A percentile compares a stretch with the other conserved stretches of the same genome.
phyloP scores from a whole-genome alignment of 441 rosid genomes.

The Cnidoscolus chayamansa region DNA sequence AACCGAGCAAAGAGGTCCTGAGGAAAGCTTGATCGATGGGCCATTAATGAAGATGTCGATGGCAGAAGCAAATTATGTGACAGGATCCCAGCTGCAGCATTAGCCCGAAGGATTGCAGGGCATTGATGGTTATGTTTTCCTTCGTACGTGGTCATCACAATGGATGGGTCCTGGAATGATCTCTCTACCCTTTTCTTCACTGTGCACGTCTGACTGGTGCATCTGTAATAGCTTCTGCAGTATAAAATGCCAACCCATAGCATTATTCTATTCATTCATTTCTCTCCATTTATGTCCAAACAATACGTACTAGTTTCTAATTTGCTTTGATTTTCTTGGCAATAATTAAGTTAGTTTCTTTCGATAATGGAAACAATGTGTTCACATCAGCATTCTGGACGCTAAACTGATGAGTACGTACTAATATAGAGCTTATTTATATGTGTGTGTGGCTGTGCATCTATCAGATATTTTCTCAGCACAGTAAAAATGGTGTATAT shows the following conservation, averaged over 20 bases:
- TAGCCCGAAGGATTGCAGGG: slow-evolving; percentile 67
- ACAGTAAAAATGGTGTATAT: too few relatives aligned
- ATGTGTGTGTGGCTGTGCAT: too few relatives aligned
- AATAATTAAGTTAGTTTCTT: too few relatives aligned
- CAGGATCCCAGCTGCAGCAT: slow-evolving; percentile 35
- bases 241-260: not conserved
- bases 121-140: slow-evolving; percentile 73
- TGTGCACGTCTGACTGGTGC: slow-evolving; percentile 70
- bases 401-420: too few relatives aligned
- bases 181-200: slow-evolving; percentile 91
- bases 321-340: too few relatives aligned
- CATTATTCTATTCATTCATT: too few relatives aligned
- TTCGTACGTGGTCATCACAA: slow-evolving; percentile 82
- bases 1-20: slow-evolving; percentile 22
- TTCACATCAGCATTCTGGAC: too few relatives aligned
- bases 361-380: too few relatives aligned
- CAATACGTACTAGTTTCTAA: too few relatives aligned
- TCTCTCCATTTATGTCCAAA: too few relatives aligned
- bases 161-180: slow-evolving; percentile 71
- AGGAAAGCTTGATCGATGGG: slow-evolving; percentile 17
- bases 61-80: slow-evolving; percentile 31
- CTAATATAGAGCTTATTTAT: too few relatives aligned
- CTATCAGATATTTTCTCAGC: too few relatives aligned
- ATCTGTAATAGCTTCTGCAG: slow-evolving; percentile 80
- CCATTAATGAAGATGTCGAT: slow-evolving; percentile 23